phyloP scores from a whole-genome alignment of 176 grass and related monocot species.

The Alopecurus myosuroides region DNA sequence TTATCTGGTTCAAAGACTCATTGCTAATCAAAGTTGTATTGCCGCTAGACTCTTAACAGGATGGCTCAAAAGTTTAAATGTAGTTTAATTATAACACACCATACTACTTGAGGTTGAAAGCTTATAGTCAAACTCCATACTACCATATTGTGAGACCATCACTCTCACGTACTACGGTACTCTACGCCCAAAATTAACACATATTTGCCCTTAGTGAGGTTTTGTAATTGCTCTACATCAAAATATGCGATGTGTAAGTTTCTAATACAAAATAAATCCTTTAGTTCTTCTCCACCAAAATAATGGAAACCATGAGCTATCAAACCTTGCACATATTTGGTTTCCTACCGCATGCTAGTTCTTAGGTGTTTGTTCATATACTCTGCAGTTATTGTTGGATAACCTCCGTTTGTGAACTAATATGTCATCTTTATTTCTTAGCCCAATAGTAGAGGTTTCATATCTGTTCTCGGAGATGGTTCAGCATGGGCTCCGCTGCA shows the following conservation, averaged over 20 bases:
- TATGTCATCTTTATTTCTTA: constrained; percentile 24
- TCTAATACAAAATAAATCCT: not conserved
- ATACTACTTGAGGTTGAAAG: not conserved
- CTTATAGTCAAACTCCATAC: not conserved
- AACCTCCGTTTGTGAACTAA: not conserved
- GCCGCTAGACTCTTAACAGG: not conserved
- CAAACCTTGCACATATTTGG: not conserved
- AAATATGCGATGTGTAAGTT: not conserved
- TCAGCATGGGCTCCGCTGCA: constrained; percentile 94
- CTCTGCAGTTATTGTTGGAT: not conserved
- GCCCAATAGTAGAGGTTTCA: constrained; percentile 83
- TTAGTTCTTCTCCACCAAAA: not conserved
- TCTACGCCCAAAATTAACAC: not conserved
- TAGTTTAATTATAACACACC: not conserved
- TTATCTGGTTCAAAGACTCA: not conserved
- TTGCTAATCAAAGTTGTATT: not conserved
- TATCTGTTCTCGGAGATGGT: constrained; percentile 94
- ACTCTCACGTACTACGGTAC: not conserved
- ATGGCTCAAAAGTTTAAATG: not conserved
- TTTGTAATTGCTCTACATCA: not conserved
- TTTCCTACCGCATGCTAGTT: constrained; percentile 9
- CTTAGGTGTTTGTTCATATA: constrained; percentile 3
- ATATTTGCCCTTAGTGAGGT: not conserved
- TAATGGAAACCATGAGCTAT: not conserved
- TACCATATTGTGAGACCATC: not conserved